Evolutionary conservation across 441 rosid species (phyloP).

Genomic region (Adansonia gregorii): DNA sequence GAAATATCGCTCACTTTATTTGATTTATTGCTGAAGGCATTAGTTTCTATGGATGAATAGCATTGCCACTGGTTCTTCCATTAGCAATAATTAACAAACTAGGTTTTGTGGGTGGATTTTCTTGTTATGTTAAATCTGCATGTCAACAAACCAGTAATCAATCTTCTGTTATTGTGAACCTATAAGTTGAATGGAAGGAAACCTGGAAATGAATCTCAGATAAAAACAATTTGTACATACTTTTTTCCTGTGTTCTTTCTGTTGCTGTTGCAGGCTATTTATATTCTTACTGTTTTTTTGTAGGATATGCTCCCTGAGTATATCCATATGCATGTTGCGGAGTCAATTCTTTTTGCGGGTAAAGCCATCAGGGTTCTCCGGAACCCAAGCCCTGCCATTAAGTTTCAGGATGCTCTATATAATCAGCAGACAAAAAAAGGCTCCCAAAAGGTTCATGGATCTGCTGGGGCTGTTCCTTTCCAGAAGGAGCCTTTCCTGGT

Average conservation of each 20-base stretch:
- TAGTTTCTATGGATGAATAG: background rate
- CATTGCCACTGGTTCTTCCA: background rate
- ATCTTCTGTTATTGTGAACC: background rate
- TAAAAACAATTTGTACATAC: background rate
- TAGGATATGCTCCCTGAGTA: conserved; percentile 97
- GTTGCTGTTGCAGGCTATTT: conserved; percentile 25
- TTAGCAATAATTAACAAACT: background rate
- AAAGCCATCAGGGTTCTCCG: conserved; percentile 95
- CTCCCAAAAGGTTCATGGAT: conserved; percentile 63
- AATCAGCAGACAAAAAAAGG: conserved; percentile 58
- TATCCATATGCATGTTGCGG: conserved; percentile 88
- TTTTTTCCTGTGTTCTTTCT: conserved; percentile 9
- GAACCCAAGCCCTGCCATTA: conserved; percentile 80
- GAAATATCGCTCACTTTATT: background rate
- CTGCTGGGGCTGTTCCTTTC: conserved; percentile 49
- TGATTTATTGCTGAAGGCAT: conserved; percentile 15
- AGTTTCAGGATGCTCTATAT: conserved; percentile 56
- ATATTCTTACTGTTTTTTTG: conserved; percentile 40
- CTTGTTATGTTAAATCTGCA: conserved; percentile 15
- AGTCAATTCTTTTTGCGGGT: conserved; percentile 93
- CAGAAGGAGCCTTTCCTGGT: conserved; percentile 61
- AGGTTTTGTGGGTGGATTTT: background rate
- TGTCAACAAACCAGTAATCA: background rate
- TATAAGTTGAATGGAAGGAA: conserved; percentile 18
- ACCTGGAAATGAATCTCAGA: conserved; percentile 16